Percentiles rank a stretch among this genome's conserved stretches.
Conservation (phyloP, 805 yeast genomes). For the Sugiyamaella lignohabitans region DNA sequence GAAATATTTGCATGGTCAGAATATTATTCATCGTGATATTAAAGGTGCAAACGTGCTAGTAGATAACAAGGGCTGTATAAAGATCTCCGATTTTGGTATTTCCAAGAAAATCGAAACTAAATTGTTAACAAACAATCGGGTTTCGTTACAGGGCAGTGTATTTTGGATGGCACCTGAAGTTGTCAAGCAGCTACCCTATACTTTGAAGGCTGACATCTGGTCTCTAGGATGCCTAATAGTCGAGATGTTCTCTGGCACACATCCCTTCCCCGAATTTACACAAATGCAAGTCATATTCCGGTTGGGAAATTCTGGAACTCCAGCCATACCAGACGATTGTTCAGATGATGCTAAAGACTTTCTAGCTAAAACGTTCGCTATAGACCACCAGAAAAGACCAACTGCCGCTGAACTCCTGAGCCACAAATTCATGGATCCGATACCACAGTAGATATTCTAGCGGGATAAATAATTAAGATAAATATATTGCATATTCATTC, state of each 20-base stretch:
- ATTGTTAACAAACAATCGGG: conserved; percentile 46
- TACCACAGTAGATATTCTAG: conserved; percentile 3
- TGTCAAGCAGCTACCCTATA: conserved; percentile 85
- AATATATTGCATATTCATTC: too few relatives aligned
- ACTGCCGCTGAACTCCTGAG: conserved; percentile 61
- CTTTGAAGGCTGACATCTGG: conserved; percentile 95
- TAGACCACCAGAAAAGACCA: conserved; percentile 69
- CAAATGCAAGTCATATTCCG: conserved; percentile 97
- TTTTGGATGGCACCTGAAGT: conserved; percentile 99
- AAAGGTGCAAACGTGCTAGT: conserved; percentile 84
- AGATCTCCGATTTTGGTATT: conserved; percentile 83
- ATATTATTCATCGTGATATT: conserved; percentile 79
- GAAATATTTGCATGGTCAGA: conserved; percentile 63
- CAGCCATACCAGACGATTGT: conserved; percentile 63
- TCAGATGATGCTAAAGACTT: conserved; percentile 65
- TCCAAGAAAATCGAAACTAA: conserved; percentile 60
- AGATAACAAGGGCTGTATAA: conserved; percentile 73
- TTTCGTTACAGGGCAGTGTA: conserved; percentile 88
- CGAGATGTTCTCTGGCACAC: conserved; percentile 94
- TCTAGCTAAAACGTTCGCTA: conserved; percentile 57
- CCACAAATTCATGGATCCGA: conserved; percentile 45
- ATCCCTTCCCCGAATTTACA: conserved; percentile 90
- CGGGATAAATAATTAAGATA: too few relatives aligned
- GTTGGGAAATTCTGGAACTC: conserved; percentile 75
- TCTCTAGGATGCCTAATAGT: conserved; percentile 90